Conservation (phyloP, 2,329 filamentous ascomycete species). For the Hypoxylon sp. region DNA sequence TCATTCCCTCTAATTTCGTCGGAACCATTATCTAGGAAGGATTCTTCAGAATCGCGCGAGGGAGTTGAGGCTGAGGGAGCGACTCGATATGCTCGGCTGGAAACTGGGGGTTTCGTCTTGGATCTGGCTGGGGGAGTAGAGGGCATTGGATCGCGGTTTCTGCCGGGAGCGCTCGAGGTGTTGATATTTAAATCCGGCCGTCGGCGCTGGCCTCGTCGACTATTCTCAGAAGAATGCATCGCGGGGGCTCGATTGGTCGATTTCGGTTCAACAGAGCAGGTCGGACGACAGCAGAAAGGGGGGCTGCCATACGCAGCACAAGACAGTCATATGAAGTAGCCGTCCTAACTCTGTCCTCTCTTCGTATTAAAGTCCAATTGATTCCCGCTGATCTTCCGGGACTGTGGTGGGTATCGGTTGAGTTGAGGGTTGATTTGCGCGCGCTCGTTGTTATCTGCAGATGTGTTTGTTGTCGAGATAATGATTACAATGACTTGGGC, state of each 20-base stretch:
- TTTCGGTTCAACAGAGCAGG: slow-evolving; percentile 43
- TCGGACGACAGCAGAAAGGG: slow-evolving; percentile 43
- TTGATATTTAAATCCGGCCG: slow-evolving; percentile 59
- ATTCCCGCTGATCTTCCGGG: slow-evolving; percentile 5
- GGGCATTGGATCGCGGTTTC: slow-evolving; percentile 48
- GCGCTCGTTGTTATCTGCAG: slow-evolving; percentile 12
- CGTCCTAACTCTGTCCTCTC: slow-evolving; percentile 13
- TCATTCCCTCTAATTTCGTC: slow-evolving; percentile 53
- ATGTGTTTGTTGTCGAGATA: background rate
- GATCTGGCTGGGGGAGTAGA: slow-evolving; percentile 52
- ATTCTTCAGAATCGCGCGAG: slow-evolving; percentile 51
- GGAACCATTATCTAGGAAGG: slow-evolving; percentile 53
- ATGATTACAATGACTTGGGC: background rate
- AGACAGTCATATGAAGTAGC: slow-evolving; percentile 28
- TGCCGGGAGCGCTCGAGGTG: slow-evolving; percentile 48
- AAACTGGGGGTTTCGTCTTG: slow-evolving; percentile 56
- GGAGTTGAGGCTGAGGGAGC: slow-evolving; percentile 44
- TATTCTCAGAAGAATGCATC: slow-evolving; percentile 53
- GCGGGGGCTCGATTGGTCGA: slow-evolving; percentile 33
- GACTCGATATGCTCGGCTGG: slow-evolving; percentile 54
- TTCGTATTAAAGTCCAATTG: slow-evolving; percentile 5
- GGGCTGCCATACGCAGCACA: slow-evolving; percentile 49
- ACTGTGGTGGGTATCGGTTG: slow-evolving; percentile 7
- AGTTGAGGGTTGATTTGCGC: slow-evolving; percentile 9
- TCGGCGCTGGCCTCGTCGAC: slow-evolving; percentile 51